Percentiles rank a stretch among this genome's conserved stretches.
phyloP scores from a whole-genome alignment of 306 rosid species.

The Lathyrus aphaca region DNA sequence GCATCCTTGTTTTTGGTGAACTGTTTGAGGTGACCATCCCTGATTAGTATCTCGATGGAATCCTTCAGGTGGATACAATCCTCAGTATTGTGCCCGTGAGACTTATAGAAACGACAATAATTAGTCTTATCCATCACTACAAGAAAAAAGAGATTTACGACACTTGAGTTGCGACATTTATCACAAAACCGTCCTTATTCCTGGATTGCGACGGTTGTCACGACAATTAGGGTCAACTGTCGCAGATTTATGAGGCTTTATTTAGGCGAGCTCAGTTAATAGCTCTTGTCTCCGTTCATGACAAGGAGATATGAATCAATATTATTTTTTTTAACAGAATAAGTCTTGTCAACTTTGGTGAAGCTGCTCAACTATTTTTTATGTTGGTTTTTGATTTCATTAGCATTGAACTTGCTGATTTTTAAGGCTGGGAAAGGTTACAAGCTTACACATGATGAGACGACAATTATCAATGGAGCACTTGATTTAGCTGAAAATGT shows the following conservation, averaged over 20 bases:
- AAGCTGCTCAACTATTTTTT: constrained; percentile 19
- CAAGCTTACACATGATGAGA: constrained; percentile 96
- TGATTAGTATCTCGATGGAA: too few species aligned
- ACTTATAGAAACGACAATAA: too few species aligned
- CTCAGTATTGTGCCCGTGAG: too few species aligned
- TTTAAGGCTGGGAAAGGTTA: constrained; percentile 95
- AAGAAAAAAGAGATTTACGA: too few species aligned
- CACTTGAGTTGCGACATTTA: too few species aligned
- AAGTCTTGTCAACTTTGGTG: constrained; percentile 23
- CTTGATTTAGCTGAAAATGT: constrained; percentile 97
- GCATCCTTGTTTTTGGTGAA: too few species aligned
- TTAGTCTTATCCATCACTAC: too few species aligned
- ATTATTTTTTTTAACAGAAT: constrained; percentile 1
- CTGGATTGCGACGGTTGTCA: too few species aligned
- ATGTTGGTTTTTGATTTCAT: background rate
- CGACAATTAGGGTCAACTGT: too few species aligned
- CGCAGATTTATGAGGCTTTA: constrained; percentile 64
- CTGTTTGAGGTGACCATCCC: too few species aligned
- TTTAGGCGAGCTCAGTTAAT: constrained; percentile 97
- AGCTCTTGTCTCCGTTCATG: constrained; percentile 89
- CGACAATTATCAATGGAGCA: constrained; percentile 96
- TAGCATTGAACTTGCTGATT: constrained; percentile 35
- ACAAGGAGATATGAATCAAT: constrained; percentile 68
- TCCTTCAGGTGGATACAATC: too few species aligned
- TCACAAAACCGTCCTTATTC: too few species aligned